Conservation (phyloP, 805 yeast genomes). For the Metschnikowia continentalis region DNA sequence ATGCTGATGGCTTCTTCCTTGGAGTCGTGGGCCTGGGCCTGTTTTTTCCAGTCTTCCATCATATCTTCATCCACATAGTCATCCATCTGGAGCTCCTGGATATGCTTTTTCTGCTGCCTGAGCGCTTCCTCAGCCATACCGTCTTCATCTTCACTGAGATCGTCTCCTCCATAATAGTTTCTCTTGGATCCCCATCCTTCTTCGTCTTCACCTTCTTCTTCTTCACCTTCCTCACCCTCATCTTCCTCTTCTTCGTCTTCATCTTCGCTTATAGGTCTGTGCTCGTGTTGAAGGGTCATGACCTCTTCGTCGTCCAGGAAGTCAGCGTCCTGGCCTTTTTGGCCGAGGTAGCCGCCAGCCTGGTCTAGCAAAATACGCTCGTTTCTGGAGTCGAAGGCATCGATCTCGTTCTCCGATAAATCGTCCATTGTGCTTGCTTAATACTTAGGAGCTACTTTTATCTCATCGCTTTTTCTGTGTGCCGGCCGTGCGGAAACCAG, state of each 20-base stretch:
- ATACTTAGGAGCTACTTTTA: neutral
- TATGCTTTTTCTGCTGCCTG: constrained; percentile 70
- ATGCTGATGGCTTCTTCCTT: constrained; percentile 17
- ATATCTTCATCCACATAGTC: constrained; percentile 64
- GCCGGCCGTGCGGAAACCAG: neutral
- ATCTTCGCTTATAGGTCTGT: constrained; percentile 17
- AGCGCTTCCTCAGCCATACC: constrained; percentile 87
- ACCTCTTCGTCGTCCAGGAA: constrained; percentile 55
- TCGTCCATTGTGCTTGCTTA: constrained; percentile 6
- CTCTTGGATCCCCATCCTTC: constrained; percentile 44
- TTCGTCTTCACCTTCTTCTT: constrained; percentile 39
- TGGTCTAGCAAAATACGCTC: constrained; percentile 55
- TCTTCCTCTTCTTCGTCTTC: constrained; percentile 28
- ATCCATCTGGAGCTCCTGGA: constrained; percentile 68
- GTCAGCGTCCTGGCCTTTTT: constrained; percentile 23
- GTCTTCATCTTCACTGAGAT: constrained; percentile 67
- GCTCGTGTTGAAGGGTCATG: constrained; percentile 29
- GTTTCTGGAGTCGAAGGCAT: constrained; percentile 56
- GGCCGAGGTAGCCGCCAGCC: constrained; percentile 44
- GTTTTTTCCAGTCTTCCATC: constrained; percentile 73
- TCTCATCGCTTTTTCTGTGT: constrained; percentile 5
- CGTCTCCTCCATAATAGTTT: constrained; percentile 56
- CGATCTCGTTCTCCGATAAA: constrained; percentile 49
- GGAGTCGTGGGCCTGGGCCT: constrained; percentile 44
- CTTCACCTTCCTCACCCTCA: constrained; percentile 48